Percentiles rank a stretch among this genome's conserved stretches.
phyloP scores from a whole-genome alignment of 768 basidiomycete genomes.

The Hericium coralloides region DNA sequence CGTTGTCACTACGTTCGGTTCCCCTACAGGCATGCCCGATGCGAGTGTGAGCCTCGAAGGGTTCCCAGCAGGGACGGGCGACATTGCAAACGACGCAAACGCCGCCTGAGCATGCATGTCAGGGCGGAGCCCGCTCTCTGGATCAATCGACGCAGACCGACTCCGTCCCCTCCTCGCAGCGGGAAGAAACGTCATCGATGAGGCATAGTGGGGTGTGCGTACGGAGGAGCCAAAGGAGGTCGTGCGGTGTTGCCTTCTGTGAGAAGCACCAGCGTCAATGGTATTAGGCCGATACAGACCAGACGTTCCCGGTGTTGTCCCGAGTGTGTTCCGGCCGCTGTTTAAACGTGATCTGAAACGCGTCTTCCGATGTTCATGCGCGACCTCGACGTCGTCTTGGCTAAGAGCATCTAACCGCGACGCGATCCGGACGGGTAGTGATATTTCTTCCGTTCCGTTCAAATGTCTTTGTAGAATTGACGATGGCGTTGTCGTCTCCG shows the following conservation, averaged over 20 bases:
- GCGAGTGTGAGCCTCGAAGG: slow-evolving; percentile 10
- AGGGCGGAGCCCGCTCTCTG: slow-evolving; percentile 26
- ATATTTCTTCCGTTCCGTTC: slow-evolving; percentile 53
- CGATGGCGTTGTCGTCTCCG: neutral
- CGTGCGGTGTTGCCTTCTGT: neutral
- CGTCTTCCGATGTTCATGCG: slow-evolving; percentile 33
- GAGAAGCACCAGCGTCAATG: neutral
- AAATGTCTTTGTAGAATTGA: slow-evolving; percentile 2
- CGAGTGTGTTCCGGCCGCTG: slow-evolving; percentile 4
- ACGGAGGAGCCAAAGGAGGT: neutral
- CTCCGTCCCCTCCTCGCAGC: slow-evolving; percentile 12
- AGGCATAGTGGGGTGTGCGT: slow-evolving; percentile 5
- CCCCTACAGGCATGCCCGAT: neutral
- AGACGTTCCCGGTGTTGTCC: neutral
- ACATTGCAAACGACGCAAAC: too few relatives aligned
- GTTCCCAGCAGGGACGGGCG: too few relatives aligned
- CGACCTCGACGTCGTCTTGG: slow-evolving; percentile 39
- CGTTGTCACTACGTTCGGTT: slow-evolving; percentile 21
- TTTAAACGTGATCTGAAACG: slow-evolving; percentile 28
- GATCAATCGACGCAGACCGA: slow-evolving; percentile 27
- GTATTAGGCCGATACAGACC: neutral
- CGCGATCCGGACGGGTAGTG: slow-evolving; percentile 48
- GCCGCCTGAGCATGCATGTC: slow-evolving; percentile 24
- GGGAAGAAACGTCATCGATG: neutral
- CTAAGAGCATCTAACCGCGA: slow-evolving; percentile 36